Percentiles rank a stretch among this genome's conserved stretches.
These are phyloP conservation scores for Candida loeiensis DNA, from an alignment of 805 yeast species.

Conservation along the genomic window DNA sequence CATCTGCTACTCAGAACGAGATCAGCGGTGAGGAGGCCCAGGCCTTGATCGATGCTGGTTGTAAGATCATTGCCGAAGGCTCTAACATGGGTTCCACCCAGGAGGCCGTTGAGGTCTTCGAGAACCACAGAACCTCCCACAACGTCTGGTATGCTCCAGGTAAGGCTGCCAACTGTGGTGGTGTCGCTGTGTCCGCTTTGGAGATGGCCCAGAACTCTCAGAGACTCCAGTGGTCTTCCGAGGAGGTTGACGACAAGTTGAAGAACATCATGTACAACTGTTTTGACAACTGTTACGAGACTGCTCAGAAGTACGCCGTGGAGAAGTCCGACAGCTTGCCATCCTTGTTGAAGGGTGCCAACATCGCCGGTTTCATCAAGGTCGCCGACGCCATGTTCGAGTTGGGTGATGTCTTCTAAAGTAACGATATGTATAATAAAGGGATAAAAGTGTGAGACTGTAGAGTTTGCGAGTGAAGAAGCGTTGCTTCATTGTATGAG, in stretches of 20 bases:
- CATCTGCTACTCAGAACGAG: constrained; percentile 98
- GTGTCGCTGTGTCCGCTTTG: constrained; percentile 97
- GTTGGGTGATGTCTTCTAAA: constrained; percentile 77
- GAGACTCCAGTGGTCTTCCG: constrained; percentile 85
- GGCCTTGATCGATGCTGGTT: constrained; percentile 88
- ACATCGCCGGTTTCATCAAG: constrained; percentile 97
- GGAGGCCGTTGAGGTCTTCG: constrained; percentile 94
- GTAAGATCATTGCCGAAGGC: constrained; percentile 95
- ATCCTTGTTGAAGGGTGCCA: constrained; percentile 96
- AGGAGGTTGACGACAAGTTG: constrained; percentile 87
- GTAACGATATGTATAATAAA: constrained; percentile 5
- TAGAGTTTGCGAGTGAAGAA: not conserved
- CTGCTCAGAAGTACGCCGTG: constrained; percentile 76
- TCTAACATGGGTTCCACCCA: constrained; percentile 99
- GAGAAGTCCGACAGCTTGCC: constrained; percentile 68
- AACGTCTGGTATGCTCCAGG: constrained; percentile 98
- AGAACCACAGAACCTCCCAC: constrained; percentile 61
- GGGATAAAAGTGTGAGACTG: not conserved
- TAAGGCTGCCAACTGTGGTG: constrained; percentile 99
- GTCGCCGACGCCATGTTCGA: constrained; percentile 98
- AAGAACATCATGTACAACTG: constrained; percentile 91
- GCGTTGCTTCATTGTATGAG: too few relatives aligned
- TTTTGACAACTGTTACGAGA: constrained; percentile 87
- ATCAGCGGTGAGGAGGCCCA: constrained; percentile 95
- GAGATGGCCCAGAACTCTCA: constrained; percentile 99